A percentile compares a stretch with the other conserved stretches of the same genome.
These are phyloP conservation scores for Euphorbia tirucalli DNA, from an alignment of 345 rosid genomes.

Conservation along the genomic window DNA sequence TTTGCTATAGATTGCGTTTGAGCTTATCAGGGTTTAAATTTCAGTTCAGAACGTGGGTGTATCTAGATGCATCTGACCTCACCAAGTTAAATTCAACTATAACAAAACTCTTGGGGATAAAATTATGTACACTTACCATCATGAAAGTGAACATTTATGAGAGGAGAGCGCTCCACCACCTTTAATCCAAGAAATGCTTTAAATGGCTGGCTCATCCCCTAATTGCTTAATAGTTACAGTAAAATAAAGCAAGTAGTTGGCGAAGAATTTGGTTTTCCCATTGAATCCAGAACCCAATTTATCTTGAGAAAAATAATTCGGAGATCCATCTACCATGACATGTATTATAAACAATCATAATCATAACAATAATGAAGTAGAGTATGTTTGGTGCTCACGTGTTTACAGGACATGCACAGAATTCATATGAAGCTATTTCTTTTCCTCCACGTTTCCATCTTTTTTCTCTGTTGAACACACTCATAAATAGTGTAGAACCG, in stretches of 20 bases:
- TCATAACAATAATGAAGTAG: too few species aligned
- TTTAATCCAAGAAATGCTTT: neutral
- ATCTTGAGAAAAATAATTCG: too few species aligned
- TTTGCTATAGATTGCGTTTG: neutral
- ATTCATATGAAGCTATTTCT: neutral
- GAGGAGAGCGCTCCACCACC: neutral
- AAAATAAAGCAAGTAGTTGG: too few species aligned
- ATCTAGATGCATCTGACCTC: neutral
- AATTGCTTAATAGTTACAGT: too few species aligned
- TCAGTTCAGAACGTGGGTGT: neutral
- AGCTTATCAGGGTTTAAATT: neutral
- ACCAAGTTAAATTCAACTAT: neutral
- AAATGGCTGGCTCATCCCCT: slow-evolving; percentile 1
- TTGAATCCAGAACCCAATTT: too few species aligned
- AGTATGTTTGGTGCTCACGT: too few species aligned
- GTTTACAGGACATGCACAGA: neutral
- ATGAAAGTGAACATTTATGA: too few species aligned
- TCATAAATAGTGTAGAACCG: neutral
- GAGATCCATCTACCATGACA: too few species aligned
- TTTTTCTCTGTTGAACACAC: neutral
- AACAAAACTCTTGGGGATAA: neutral
- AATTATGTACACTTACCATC: neutral
- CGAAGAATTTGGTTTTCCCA: too few species aligned
- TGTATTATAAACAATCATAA: too few species aligned
- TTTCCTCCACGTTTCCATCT: neutral